Base-by-base conservation (phyloP, 768 basidiomycete species). In the Vararia minispora region DNA sequence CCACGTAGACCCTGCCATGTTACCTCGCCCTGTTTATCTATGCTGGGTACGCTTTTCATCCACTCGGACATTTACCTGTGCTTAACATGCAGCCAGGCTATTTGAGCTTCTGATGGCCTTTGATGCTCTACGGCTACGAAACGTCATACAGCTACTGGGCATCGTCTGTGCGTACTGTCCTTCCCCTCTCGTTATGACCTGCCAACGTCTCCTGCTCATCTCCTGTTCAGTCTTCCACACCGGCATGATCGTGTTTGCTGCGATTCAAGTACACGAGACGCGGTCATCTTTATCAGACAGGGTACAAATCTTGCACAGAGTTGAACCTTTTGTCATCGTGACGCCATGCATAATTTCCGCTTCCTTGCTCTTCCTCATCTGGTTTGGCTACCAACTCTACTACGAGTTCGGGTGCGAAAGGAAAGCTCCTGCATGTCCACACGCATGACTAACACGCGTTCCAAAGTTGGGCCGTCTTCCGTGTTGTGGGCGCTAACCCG, bases 381-480 rank as follows among this genome's bases (percentile, higher is more conserved):
- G 74, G 59, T 82, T 71, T 62, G 66, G 82, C 44, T 76, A 70
- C 48, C 60, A 76, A 48, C 69, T 90, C 4, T 90, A 79, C 48
- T 68, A 62, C 31, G 87, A 90, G 59, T 90, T 90, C 52, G 87
- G 87, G 86, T 87, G 55, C 38, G 77, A 50, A 2, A 22, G 7
- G 8, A 23, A 28, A 25, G 26, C 25, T 25, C 12, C 18, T 35
- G 7, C 17, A 22, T 34, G n/a, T 16, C 10, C n/a, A 23, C 9
- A 28, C 32, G 13, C 13, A 20, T 22, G n/a, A 5, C 39, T 33
- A 28, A 36, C 16, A 23, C 24, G 7, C 31, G 11, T 10, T 11
- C 45, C n/a, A n/a, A n/a, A 88, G 86, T 30, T 90, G 87, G 88
- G 85, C 83, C 28, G 83, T 90, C 52, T 90, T 90, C 65, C 87